These are phyloP conservation scores for Cordyceps cateniannulata DNA, from an alignment of 2,329 filamentous ascomycete genomes.

Conservation along the genomic window DNA sequence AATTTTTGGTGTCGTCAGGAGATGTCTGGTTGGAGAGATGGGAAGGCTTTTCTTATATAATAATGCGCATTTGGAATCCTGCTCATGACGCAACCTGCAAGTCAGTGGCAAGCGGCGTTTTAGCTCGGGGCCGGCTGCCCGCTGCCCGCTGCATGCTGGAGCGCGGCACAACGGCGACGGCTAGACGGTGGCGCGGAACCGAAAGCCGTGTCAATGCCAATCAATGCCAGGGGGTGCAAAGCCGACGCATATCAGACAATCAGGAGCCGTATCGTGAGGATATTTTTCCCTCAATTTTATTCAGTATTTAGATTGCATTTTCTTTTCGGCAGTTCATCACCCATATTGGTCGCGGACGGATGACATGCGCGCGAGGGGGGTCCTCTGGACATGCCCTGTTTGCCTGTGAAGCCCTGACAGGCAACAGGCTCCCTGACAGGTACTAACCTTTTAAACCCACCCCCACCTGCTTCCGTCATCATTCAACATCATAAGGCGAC, in stretches of 20 bases:
- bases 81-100: conserved; percentile 6
- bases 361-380: too few relatives aligned
- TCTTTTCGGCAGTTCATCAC: not conserved
- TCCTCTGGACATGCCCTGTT: too few relatives aligned
- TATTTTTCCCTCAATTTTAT: not conserved
- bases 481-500: too few relatives aligned
- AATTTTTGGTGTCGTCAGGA: not conserved
- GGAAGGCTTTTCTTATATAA: not conserved
- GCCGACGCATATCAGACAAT: not conserved
- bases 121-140: not conserved
- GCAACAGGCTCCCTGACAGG: too few relatives aligned
- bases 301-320: not conserved
- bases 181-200: conserved; percentile 10
- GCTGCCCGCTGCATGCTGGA: not conserved
- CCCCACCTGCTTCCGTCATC: too few relatives aligned
- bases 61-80: conserved; percentile 1
- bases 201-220: conserved; percentile 2
- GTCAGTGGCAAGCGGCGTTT: conserved; percentile 2
- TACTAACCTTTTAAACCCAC: too few relatives aligned
- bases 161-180: not conserved
- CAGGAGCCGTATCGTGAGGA: not conserved
- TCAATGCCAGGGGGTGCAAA: not conserved
- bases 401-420: too few relatives aligned
- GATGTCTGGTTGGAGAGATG: not conserved
- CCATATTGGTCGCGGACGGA: too few relatives aligned